Evolutionary conservation across 1,284 basidiomycete species (phyloP).

Genomic region (Microbotryum lychnidis-dioicae): DNA sequence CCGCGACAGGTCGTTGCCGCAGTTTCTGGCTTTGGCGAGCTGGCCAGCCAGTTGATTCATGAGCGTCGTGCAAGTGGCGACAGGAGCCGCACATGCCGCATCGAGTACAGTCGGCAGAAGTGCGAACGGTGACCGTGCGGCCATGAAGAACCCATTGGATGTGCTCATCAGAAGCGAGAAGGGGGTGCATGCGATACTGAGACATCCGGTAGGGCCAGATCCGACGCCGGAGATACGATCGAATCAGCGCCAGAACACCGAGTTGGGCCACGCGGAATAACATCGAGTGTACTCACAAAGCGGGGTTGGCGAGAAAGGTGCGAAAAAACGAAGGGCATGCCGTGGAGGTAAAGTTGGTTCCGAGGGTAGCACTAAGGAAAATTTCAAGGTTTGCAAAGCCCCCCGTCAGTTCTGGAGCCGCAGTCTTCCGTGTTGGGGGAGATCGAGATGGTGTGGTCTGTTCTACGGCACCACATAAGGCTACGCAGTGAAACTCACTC

Average conservation of each 20-base stretch:
- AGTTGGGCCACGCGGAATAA: not conserved
- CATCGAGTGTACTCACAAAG: conserved; percentile 11
- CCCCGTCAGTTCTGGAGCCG: not conserved
- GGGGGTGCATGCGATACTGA: conserved; percentile 27
- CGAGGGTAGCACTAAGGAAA: conserved; percentile 28
- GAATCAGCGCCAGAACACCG: not conserved
- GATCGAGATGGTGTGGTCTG: not conserved
- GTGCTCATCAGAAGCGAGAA: conserved; percentile 34
- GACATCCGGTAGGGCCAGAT: too few relatives aligned
- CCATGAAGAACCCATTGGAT: conserved; percentile 33
- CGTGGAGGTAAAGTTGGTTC: conserved; percentile 30
- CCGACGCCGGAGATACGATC: not conserved
- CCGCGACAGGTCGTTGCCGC: conserved; percentile 24
- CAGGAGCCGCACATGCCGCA: conserved; percentile 26
- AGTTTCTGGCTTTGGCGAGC: conserved; percentile 18
- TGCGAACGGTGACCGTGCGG: conserved; percentile 14
- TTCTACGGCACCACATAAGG: not conserved
- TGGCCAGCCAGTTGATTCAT: conserved; percentile 25
- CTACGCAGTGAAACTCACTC: conserved; percentile 16
- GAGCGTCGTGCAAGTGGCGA: conserved; percentile 10
- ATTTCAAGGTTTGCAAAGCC: not conserved
- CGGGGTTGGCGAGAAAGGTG: conserved; percentile 30
- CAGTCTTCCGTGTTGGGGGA: not conserved
- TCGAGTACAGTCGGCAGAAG: conserved; percentile 31
- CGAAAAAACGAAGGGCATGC: conserved; percentile 33